Conservation (phyloP, 202 grass and related monocot species). For the Carex sylvatica region DNA sequence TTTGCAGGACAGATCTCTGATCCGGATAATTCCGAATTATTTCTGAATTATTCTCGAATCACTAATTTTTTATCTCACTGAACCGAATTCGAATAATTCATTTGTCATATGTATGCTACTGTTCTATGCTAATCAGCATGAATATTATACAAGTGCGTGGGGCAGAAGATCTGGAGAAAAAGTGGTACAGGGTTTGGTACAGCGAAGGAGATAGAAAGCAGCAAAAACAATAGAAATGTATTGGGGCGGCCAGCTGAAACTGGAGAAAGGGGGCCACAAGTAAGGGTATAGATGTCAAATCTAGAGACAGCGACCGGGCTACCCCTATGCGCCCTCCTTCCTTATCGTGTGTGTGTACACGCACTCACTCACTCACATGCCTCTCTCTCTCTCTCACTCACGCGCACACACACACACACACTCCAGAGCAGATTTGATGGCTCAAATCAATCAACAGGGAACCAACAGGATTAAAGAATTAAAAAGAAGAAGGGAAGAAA, state of each 20-base stretch:
- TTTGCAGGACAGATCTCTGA: too few species aligned
- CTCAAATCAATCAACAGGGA: background rate
- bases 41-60: too few species aligned
- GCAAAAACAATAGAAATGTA: background rate
- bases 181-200: background rate
- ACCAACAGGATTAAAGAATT: background rate
- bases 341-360: background rate
- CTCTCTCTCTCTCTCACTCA: background rate
- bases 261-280: background rate
- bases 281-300: background rate
- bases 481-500: background rate
- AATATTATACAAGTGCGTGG: too few species aligned
- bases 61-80: too few species aligned
- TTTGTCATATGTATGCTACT: too few species aligned
- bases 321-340: background rate
- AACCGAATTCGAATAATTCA: too few species aligned
- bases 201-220: background rate
- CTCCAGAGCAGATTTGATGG: conserved; percentile 5
- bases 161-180: background rate
- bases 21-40: too few species aligned
- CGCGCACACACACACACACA: background rate
- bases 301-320: background rate
- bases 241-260: background rate
- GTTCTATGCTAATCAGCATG: too few species aligned
- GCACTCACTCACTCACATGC: conserved; percentile 25